phyloP scores from a whole-genome alignment of 495 filamentous ascomycete species.

The Daldinia grandis region DNA sequence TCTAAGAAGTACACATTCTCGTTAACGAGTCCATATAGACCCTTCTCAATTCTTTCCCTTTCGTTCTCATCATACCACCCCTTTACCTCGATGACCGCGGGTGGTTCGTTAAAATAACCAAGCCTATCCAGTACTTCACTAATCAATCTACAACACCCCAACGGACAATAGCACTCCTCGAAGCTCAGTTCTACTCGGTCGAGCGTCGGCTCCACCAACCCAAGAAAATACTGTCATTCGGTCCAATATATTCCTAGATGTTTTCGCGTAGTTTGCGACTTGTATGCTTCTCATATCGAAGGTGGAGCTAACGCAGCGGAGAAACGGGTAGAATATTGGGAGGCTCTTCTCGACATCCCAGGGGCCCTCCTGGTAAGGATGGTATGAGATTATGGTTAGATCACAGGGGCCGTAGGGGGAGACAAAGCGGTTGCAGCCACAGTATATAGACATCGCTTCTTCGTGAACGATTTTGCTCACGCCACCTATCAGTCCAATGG shows the following conservation, averaged over 20 bases:
- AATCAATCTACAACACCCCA: conserved; percentile 10
- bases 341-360: too few relatives aligned
- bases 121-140: neutral
- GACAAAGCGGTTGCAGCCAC: conserved; percentile 12
- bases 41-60: neutral
- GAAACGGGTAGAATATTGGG: neutral
- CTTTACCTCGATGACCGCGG: neutral
- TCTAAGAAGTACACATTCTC: neutral
- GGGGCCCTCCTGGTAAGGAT: too few relatives aligned
- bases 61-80: conserved; percentile 1
- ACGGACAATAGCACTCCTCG: conserved; percentile 8
- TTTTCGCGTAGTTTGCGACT: too few relatives aligned
- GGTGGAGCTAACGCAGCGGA: neutral
- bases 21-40: neutral
- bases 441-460: conserved; percentile 5
- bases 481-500: conserved; percentile 1
- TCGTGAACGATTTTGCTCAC: neutral
- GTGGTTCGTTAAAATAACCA: neutral
- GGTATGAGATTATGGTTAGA: neutral
- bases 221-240: too few relatives aligned
- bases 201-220: too few relatives aligned
- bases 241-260: too few relatives aligned
- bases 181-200: neutral
- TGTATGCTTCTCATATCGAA: conserved; percentile 6
- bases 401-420: neutral